Conservation (phyloP, 1,139 yeast genomes). For the Suzukiozyma palmioleophila region DNA sequence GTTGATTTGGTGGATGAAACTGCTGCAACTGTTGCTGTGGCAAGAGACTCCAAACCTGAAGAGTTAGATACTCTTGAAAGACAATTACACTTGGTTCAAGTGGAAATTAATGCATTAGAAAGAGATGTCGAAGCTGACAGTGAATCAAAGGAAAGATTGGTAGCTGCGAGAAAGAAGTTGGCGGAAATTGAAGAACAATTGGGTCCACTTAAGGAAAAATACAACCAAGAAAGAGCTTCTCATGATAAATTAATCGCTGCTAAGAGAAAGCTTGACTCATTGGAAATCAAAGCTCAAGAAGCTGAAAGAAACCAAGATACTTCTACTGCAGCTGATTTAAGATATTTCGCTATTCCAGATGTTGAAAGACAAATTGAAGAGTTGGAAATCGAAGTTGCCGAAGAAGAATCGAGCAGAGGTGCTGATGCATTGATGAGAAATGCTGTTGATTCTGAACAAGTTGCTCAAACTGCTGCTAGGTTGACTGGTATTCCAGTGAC, state of each 20-base stretch:
- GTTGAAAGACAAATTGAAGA: conserved; percentile 69
- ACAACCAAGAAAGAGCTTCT: conserved; percentile 83
- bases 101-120: conserved; percentile 94
- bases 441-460: conserved; percentile 89
- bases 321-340: conserved; percentile 90
- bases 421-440: conserved; percentile 70
- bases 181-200: conserved; percentile 84
- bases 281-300: conserved; percentile 88
- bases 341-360: conserved; percentile 97
- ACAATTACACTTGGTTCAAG: conserved; percentile 83
- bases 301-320: conserved; percentile 97
- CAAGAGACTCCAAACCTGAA: conserved; percentile 97
- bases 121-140: conserved; percentile 91
- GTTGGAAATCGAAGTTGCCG: conserved; percentile 72
- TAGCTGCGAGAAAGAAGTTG: conserved; percentile 69
- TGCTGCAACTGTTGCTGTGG: conserved; percentile 97
- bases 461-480: conserved; percentile 95
- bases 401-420: conserved; percentile 57
- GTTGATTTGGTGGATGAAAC: conserved; percentile 95
- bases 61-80: conserved; percentile 92
- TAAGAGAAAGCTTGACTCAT: conserved; percentile 85
- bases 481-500: conserved; percentile 98
- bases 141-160: conserved; percentile 81
- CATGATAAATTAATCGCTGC: conserved; percentile 87
- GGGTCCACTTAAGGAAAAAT: conserved; percentile 81